A percentile compares a stretch with the other conserved stretches of the same genome.
phyloP scores from a whole-genome alignment of 192 early-diverging fungal species.

The Umbelopsis sp. region DNA sequence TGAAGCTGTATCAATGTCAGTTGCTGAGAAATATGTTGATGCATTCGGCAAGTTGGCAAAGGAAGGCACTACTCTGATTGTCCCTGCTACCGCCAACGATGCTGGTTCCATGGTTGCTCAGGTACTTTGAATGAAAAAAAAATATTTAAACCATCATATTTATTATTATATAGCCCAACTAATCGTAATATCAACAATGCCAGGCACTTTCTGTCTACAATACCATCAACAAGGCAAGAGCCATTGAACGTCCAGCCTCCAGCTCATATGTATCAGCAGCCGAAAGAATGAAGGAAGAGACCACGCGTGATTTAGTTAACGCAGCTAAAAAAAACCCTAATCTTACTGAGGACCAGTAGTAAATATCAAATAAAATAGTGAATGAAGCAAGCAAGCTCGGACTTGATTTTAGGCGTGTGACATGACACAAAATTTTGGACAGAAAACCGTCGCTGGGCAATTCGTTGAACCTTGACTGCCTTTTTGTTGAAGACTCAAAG shows the following conservation, averaged over 20 bases:
- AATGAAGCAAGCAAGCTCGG: background rate
- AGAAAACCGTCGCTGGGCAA: too few relatives aligned
- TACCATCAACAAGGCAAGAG: slow-evolving; percentile 47
- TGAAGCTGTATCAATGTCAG: slow-evolving; percentile 85
- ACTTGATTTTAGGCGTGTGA: too few relatives aligned
- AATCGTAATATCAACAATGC: too few relatives aligned
- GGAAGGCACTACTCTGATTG: slow-evolving; percentile 85
- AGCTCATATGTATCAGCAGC: background rate
- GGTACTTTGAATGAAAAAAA: slow-evolving; percentile 40
- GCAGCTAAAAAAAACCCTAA: slow-evolving; percentile 24
- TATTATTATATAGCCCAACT: too few relatives aligned
- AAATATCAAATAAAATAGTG: background rate
- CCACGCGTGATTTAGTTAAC: slow-evolving; percentile 27
- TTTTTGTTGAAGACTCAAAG: background rate
- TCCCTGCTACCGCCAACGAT: slow-evolving; percentile 83
- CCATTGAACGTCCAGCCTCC: background rate
- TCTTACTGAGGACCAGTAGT: slow-evolving; percentile 9
- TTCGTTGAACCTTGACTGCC: background rate
- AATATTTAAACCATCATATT: too few relatives aligned
- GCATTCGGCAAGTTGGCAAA: slow-evolving; percentile 93
- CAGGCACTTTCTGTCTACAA: slow-evolving; percentile 55
- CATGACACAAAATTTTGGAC: too few relatives aligned
- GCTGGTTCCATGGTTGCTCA: slow-evolving; percentile 90
- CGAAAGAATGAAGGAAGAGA: slow-evolving; percentile 32
- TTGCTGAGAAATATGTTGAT: slow-evolving; percentile 97